Conservation (phyloP, 1,284 basidiomycete genomes). For the Cryptococcus amylolentus region DNA sequence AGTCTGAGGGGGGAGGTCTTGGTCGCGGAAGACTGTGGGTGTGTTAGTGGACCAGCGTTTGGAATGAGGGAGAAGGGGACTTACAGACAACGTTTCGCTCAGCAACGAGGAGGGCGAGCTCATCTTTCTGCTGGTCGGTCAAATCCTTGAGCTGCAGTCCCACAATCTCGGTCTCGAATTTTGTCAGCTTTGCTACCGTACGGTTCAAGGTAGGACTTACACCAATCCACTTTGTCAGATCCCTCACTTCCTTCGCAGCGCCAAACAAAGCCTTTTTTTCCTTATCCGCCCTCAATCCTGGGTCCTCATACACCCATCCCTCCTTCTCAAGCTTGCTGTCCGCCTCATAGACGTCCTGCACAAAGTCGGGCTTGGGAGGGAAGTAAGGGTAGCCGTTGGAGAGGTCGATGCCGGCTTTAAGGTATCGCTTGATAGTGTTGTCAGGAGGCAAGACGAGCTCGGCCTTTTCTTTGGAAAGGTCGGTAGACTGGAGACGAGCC, state of each 20-base stretch:
- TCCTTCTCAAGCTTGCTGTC: constrained; percentile 26
- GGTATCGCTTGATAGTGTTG: not conserved
- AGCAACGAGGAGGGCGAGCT: constrained; percentile 30
- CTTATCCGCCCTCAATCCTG: constrained; percentile 30
- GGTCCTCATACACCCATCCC: constrained; percentile 25
- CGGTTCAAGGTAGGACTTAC: constrained; percentile 8
- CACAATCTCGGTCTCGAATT: constrained; percentile 31
- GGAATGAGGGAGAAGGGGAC: not conserved
- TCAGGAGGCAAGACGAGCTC: not conserved
- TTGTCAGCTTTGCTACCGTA: not conserved
- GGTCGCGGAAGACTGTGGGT: constrained; percentile 34
- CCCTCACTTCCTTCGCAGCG: constrained; percentile 29
- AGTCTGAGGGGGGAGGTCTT: constrained; percentile 34
- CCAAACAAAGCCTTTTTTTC: constrained; percentile 38
- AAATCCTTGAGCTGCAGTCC: constrained; percentile 34
- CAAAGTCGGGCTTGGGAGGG: constrained; percentile 34
- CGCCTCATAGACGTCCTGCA: constrained; percentile 25
- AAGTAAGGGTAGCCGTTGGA: constrained; percentile 32
- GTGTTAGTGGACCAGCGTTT: not conserved
- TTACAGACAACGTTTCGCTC: constrained; percentile 16
- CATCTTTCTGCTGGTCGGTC: constrained; percentile 31
- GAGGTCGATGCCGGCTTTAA: constrained; percentile 1
- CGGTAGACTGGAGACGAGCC: not conserved
- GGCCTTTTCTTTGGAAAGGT: not conserved
- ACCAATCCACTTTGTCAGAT: constrained; percentile 32